Base-by-base conservation (phyloP, 2,329 filamentous ascomycete species). In the Penicillium polonicum region DNA sequence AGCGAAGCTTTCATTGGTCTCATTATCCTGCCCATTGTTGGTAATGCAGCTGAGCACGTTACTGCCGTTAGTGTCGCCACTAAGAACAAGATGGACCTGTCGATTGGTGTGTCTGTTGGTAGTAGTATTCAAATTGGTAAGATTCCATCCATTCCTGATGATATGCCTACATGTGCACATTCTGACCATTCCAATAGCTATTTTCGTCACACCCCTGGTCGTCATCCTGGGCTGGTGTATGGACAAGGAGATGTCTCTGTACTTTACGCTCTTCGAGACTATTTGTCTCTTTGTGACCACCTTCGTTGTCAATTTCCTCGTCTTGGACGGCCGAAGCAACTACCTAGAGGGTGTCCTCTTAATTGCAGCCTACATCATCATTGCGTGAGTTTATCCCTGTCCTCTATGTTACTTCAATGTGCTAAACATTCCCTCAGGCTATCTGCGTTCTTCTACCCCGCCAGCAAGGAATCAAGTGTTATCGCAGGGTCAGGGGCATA, bases 81-180 rank as follows among this genome's bases (percentile, higher is more conserved):
- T 65, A 91, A 92, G 80, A 90, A 92, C 75, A 92, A 92, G 76
- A 91, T 92, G 88, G 90, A 92, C 68, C 78, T 92, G 9, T 87
- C 89, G 3, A 92, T 92, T 62, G 89, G 89, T 69, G 88, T 92
- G 12, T 89, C 89, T 13, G 87, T 92, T 35, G 89, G 90, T 29
- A 90, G 86, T 12, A 90, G 87, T 66, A 92, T 93, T 75, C 89
- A 92, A 74, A 90, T 92, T 48, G 78, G 74, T 74, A 59, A 55
- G 61, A 23, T 19, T 13, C 9, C 3, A 19, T 19, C 9, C 5
- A 12, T 9, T 60, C 31, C 23, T 29, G 12, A 23, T 17, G 35
- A 39, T 3, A n/a, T 44, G 3, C 45, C 44, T 19, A 15, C 21
- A 2, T 36, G 1, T 19, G 23, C 43, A 13, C 12, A 31, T 60